Percentiles rank a stretch among this genome's conserved stretches.
phyloP scores from a whole-genome alignment of 2,329 filamentous ascomycete species.

The Monosporascus sp. region DNA sequence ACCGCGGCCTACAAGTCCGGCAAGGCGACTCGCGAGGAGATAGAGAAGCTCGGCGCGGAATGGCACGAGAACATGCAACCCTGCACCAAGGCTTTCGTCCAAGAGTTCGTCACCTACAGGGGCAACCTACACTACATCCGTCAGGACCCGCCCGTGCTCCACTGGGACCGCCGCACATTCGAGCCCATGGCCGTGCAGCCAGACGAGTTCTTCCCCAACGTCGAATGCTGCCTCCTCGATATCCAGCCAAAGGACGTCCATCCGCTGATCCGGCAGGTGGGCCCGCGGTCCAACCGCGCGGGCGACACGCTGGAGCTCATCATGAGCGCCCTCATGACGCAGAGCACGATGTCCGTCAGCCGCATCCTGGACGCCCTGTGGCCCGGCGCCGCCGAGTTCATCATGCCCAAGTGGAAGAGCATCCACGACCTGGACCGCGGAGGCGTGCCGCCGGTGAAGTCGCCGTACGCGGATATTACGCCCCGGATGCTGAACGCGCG shows the following conservation, averaged over 20 bases:
- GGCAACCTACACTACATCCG: slow-evolving; percentile 52
- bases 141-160: slow-evolving; percentile 46
- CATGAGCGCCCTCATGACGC: slow-evolving; percentile 34
- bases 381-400: slow-evolving; percentile 53
- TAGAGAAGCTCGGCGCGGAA: slow-evolving; percentile 24
- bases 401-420: slow-evolving; percentile 44
- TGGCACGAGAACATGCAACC: slow-evolving; percentile 32
- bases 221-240: slow-evolving; percentile 57
- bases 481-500: slow-evolving; percentile 44
- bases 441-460: slow-evolving; percentile 31
- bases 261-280: slow-evolving; percentile 42
- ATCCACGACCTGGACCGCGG: slow-evolving; percentile 43
- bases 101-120: slow-evolving; percentile 34
- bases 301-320: slow-evolving; percentile 52
- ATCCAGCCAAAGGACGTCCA: slow-evolving; percentile 55
- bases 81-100: slow-evolving; percentile 7
- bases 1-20: slow-evolving; percentile 7
- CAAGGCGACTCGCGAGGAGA: slow-evolving; percentile 14
- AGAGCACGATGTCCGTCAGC: slow-evolving; percentile 30
- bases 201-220: slow-evolving; percentile 63
- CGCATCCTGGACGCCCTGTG: slow-evolving; percentile 48
- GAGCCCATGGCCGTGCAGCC: slow-evolving; percentile 59
- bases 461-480: slow-evolving; percentile 36
- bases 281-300: slow-evolving; percentile 32
- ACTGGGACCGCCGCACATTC: slow-evolving; percentile 65